phyloP scores from a whole-genome alignment of 2,329 filamentous ascomycete genomes.

The Penicillium brevicompactum region DNA sequence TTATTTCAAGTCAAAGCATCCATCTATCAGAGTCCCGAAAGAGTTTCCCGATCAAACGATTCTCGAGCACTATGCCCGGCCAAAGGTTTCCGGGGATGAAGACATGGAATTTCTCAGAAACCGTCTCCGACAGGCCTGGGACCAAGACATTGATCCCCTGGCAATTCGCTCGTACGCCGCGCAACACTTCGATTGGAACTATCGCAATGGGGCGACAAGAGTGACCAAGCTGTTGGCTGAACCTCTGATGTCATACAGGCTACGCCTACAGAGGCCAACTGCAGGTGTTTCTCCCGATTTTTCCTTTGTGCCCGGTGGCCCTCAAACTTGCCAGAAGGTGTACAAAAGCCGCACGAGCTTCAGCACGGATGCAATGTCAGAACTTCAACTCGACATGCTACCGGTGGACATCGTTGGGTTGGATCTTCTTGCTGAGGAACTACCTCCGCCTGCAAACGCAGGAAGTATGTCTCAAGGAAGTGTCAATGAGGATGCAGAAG shows the following conservation, averaged over 20 bases:
- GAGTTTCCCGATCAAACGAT: slow-evolving; percentile 79
- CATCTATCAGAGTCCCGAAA: slow-evolving; percentile 72
- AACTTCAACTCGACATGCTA: slow-evolving; percentile 76
- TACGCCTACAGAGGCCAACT: slow-evolving; percentile 41
- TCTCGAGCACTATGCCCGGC: slow-evolving; percentile 83
- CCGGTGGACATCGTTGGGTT: slow-evolving; percentile 77
- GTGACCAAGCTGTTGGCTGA: slow-evolving; percentile 80
- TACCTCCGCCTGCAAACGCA: slow-evolving; percentile 55
- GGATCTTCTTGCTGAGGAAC: slow-evolving; percentile 71
- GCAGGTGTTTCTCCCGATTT: slow-evolving; percentile 31
- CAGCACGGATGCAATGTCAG: slow-evolving; percentile 72
- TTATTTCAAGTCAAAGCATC: slow-evolving; percentile 76
- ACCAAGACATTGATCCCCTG: slow-evolving; percentile 63
- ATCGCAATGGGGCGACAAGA: slow-evolving; percentile 76
- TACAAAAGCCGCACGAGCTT: slow-evolving; percentile 69
- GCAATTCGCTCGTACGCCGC: slow-evolving; percentile 73
- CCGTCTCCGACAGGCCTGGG: slow-evolving; percentile 58
- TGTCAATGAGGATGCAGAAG: slow-evolving; percentile 32
- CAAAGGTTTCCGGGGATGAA: slow-evolving; percentile 69
- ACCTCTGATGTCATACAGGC: slow-evolving; percentile 68
- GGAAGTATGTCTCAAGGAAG: slow-evolving; percentile 22
- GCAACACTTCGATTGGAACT: slow-evolving; percentile 85
- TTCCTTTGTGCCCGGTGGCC: slow-evolving; percentile 47
- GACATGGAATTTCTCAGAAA: slow-evolving; percentile 58
- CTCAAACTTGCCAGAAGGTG: slow-evolving; percentile 64